Conservation (phyloP, 2,329 filamentous ascomycete genomes). For the Pyricularia sp. region DNA sequence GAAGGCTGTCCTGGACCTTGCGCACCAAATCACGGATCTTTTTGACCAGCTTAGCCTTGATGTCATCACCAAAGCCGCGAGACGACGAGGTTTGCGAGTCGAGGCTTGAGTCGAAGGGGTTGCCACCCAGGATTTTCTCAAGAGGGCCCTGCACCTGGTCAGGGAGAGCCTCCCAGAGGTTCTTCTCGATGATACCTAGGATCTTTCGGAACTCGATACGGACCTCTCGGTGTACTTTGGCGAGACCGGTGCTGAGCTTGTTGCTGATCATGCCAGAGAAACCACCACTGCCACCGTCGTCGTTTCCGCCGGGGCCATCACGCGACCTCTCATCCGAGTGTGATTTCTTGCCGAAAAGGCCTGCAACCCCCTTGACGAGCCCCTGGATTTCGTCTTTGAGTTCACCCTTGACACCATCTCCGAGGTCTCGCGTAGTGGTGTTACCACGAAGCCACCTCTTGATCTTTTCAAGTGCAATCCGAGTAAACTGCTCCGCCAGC, state of each 20-base stretch:
- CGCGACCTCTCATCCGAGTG: slow-evolving; percentile 19
- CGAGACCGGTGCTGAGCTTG: slow-evolving; percentile 34
- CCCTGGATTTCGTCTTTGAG: slow-evolving; percentile 34
- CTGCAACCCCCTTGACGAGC: slow-evolving; percentile 31
- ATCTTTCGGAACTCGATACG: slow-evolving; percentile 35
- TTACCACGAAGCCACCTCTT: slow-evolving; percentile 35
- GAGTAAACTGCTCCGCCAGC: slow-evolving; percentile 35
- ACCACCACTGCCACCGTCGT: slow-evolving; percentile 20
- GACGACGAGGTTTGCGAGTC: slow-evolving; percentile 17
- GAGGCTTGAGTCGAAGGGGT: slow-evolving; percentile 34
- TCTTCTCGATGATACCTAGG: slow-evolving; percentile 32
- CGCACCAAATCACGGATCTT: slow-evolving; percentile 33
- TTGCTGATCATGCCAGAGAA: slow-evolving; percentile 37
- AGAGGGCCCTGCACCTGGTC: slow-evolving; percentile 32
- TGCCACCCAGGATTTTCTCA: slow-evolving; percentile 35
- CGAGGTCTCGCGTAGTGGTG: slow-evolving; percentile 28
- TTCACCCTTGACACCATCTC: slow-evolving; percentile 33
- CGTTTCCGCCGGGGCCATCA: slow-evolving; percentile 16
- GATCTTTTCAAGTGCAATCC: slow-evolving; percentile 35
- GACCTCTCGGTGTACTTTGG: slow-evolving; percentile 32
- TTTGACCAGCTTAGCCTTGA: slow-evolving; percentile 31
- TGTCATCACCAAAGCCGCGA: slow-evolving; percentile 31
- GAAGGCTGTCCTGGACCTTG: slow-evolving; percentile 35
- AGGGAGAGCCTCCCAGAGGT: slow-evolving; percentile 33
- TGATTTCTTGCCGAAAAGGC: slow-evolving; percentile 29